Evolutionary conservation across 192 early-diverging fungal genomes (phyloP).

Genomic region (Obelidium mucronatum): DNA sequence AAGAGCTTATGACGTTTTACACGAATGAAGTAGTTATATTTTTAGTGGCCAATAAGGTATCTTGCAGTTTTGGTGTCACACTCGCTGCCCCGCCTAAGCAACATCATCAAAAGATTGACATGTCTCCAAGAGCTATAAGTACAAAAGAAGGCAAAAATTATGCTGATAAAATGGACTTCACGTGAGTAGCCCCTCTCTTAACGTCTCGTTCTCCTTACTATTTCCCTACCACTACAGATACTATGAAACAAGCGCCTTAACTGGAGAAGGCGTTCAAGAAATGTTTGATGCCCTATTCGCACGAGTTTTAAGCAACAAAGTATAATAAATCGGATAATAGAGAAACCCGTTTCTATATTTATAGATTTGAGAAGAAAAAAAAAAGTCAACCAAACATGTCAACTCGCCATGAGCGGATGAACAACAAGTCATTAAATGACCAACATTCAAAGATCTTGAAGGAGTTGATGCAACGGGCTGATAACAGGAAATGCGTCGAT

Average conservation of each 20-base stretch:
- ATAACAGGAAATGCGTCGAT: constrained; percentile 82
- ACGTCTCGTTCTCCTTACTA: background rate
- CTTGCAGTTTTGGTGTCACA: background rate
- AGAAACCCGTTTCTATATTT: background rate
- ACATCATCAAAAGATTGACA: constrained; percentile 34
- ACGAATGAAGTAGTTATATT: constrained; percentile 45
- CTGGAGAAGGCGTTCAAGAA: constrained; percentile 52
- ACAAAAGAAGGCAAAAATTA: constrained; percentile 47
- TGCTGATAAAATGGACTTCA: constrained; percentile 42
- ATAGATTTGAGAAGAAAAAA: background rate
- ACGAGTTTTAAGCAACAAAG: constrained; percentile 24
- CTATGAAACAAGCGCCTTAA: constrained; percentile 58
- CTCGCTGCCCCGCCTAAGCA: background rate
- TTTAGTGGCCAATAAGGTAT: constrained; percentile 59
- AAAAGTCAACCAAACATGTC: constrained; percentile 36
- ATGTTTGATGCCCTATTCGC: constrained; percentile 56
- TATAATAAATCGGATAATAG: background rate
- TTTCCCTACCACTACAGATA: constrained; percentile 42
- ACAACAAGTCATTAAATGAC: constrained; percentile 75
- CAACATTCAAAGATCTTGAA: constrained; percentile 75
- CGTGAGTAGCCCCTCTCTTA: constrained; percentile 37
- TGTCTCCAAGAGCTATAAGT: constrained; percentile 38
- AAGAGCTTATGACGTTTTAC: constrained; percentile 49
- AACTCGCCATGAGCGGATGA: constrained; percentile 69
- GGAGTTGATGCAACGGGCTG: constrained; percentile 68